Percentiles rank a stretch among this genome's conserved stretches.
phyloP scores from a whole-genome alignment of 257 asterid species.

The Primulina eburnea region DNA sequence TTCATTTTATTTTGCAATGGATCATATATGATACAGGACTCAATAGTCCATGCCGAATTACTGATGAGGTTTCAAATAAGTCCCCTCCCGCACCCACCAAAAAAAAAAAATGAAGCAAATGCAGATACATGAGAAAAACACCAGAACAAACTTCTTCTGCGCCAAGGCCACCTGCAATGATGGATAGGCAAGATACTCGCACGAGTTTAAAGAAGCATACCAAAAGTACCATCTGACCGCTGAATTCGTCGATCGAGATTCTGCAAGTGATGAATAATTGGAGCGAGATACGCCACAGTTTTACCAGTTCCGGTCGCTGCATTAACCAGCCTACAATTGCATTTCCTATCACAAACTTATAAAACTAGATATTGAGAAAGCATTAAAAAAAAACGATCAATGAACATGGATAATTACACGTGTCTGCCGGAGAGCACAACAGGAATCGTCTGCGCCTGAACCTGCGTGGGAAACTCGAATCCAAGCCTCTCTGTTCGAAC shows the following conservation, averaged over 20 bases:
- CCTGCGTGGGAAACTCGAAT: slow-evolving; percentile 77
- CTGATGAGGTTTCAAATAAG: neutral
- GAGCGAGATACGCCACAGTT: slow-evolving; percentile 91
- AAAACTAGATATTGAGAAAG: neutral
- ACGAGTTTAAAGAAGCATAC: slow-evolving; percentile 37
- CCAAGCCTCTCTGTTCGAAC: slow-evolving; percentile 66
- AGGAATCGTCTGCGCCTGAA: slow-evolving; percentile 91
- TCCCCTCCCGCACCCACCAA: neutral
- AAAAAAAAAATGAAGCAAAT: neutral
- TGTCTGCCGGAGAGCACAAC: slow-evolving; percentile 78
- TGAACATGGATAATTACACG: slow-evolving; percentile 45
- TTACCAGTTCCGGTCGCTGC: slow-evolving; percentile 98
- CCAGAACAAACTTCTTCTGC: neutral
- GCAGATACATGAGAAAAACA: neutral
- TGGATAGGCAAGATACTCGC: neutral
- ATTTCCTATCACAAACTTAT: slow-evolving; percentile 19
- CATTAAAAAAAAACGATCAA: neutral
- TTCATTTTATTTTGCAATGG: too few species aligned
- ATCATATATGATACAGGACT: neutral
- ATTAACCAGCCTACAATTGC: slow-evolving; percentile 70
- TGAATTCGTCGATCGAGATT: slow-evolving; percentile 53
- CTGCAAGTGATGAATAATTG: slow-evolving; percentile 73
- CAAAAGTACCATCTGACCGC: slow-evolving; percentile 89
- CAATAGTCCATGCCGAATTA: too few species aligned
- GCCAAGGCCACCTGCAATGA: neutral